Evolutionary conservation across 352 stramenopile species (phyloP).

Genomic region (Pythium biforme): DNA sequence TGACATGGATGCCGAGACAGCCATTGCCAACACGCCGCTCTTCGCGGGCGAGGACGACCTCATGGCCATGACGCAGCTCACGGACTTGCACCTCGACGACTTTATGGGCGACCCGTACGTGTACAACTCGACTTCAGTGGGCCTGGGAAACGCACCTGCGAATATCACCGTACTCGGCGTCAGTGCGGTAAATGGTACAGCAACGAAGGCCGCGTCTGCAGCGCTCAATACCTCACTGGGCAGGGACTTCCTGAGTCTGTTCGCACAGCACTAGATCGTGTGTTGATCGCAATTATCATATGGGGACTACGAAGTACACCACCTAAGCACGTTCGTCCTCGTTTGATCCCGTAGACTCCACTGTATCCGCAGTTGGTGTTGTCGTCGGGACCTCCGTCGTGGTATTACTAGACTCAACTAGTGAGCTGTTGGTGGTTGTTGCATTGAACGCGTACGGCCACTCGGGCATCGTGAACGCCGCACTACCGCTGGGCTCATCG

Average conservation of each 20-base stretch:
- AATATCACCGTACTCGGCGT: background rate
- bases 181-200: background rate
- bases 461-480: conserved; percentile 9
- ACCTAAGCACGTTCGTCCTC: background rate
- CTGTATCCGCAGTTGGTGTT: background rate
- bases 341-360: background rate
- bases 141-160: background rate
- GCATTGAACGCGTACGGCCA: conserved; percentile 14
- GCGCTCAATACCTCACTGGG: conserved; percentile 69
- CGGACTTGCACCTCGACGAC: conserved; percentile 68
- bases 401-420: too few species aligned
- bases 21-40: conserved; percentile 62
- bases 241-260: conserved; percentile 78
- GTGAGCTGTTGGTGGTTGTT: background rate
- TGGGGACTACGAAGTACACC: too few species aligned
- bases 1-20: conserved; percentile 66
- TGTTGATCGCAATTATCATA: background rate
- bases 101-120: conserved; percentile 44
- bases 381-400: background rate
- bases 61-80: conserved; percentile 54
- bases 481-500: background rate
- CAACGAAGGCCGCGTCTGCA: conserved; percentile 16
- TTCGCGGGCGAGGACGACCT: conserved; percentile 50
- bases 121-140: conserved; percentile 5
- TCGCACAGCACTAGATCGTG: conserved; percentile 55